Evolutionary conservation across 306 rosid species (phyloP).

Genomic region (Quercus robur): DNA sequence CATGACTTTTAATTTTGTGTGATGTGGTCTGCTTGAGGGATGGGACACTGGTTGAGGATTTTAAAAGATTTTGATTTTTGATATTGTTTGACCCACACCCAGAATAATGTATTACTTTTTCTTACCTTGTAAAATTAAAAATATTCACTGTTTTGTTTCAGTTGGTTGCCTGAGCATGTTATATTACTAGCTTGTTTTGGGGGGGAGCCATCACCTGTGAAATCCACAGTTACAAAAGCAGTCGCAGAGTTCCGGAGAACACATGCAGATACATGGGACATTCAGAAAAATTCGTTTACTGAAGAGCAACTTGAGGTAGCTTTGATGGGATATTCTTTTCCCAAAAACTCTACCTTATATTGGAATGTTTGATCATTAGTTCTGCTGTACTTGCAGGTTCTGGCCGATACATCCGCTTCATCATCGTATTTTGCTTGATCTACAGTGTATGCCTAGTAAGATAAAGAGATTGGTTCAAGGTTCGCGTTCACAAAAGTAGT

Average conservation of each 20-base stretch:
- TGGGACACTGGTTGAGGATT: not conserved
- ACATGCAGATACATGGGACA: constrained; percentile 98
- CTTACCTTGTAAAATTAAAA: constrained; percentile 7
- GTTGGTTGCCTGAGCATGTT: constrained; percentile 94
- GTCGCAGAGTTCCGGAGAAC: constrained; percentile 97
- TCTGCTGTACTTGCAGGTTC: constrained; percentile 55
- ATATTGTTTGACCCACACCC: not conserved
- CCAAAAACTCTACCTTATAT: not conserved
- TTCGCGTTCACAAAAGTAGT: not conserved
- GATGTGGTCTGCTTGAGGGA: not conserved
- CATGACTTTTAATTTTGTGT: not conserved
- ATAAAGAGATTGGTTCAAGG: not conserved
- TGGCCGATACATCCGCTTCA: constrained; percentile 97
- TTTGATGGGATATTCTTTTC: constrained; percentile 3
- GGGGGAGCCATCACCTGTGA: constrained; percentile 92
- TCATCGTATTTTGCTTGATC: constrained; percentile 94
- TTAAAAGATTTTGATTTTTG: not conserved
- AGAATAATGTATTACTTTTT: not conserved
- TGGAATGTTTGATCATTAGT: constrained; percentile 1
- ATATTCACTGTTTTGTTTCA: constrained; percentile 29
- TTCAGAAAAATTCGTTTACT: constrained; percentile 82
- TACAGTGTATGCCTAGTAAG: constrained; percentile 30
- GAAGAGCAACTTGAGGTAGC: constrained; percentile 96
- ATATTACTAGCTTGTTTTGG: constrained; percentile 86
- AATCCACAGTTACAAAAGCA: constrained; percentile 93